phyloP scores from a whole-genome alignment of 1,284 basidiomycete genomes.

The Cryptococcus floricola region DNA sequence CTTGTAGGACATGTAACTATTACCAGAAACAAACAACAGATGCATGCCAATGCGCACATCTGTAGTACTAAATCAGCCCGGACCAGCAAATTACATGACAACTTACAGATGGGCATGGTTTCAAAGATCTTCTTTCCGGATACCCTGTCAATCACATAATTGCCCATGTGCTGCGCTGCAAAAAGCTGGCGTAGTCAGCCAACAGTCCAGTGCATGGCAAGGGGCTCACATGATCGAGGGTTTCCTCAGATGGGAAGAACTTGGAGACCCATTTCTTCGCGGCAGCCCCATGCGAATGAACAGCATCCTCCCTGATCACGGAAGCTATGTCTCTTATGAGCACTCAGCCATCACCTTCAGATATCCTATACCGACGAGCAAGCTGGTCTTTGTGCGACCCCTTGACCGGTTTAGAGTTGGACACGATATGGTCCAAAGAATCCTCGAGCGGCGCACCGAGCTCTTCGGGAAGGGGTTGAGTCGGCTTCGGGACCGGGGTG shows the following conservation, averaged over 20 bases:
- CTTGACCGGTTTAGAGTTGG: slow-evolving; percentile 10
- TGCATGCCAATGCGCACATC: slow-evolving; percentile 63
- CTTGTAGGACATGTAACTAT: slow-evolving; percentile 57
- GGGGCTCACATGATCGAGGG: slow-evolving; percentile 32
- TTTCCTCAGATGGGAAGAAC: slow-evolving; percentile 40
- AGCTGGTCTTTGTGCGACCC: slow-evolving; percentile 21
- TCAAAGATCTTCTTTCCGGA: slow-evolving; percentile 67
- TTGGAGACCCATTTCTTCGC: slow-evolving; percentile 32
- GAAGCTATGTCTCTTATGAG: slow-evolving; percentile 13
- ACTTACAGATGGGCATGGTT: slow-evolving; percentile 72
- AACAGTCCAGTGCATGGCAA: neutral
- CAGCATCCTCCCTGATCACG: slow-evolving; percentile 29
- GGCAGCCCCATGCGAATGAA: slow-evolving; percentile 27
- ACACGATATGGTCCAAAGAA: slow-evolving; percentile 31
- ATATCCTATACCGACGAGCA: slow-evolving; percentile 24
- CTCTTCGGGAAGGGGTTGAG: slow-evolving; percentile 21
- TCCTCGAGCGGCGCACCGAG: slow-evolving; percentile 33
- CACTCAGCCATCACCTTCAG: neutral
- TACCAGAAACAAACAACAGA: slow-evolving; percentile 59
- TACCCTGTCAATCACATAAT: slow-evolving; percentile 62
- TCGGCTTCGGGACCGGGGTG: too few species aligned
- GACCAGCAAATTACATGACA: slow-evolving; percentile 14
- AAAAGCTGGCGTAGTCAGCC: slow-evolving; percentile 31
- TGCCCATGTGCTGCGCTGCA: slow-evolving; percentile 52
- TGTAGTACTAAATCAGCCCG: neutral